phyloP scores from a whole-genome alignment of 2,329 filamentous ascomycete genomes.

The Botrytis deweyae region DNA sequence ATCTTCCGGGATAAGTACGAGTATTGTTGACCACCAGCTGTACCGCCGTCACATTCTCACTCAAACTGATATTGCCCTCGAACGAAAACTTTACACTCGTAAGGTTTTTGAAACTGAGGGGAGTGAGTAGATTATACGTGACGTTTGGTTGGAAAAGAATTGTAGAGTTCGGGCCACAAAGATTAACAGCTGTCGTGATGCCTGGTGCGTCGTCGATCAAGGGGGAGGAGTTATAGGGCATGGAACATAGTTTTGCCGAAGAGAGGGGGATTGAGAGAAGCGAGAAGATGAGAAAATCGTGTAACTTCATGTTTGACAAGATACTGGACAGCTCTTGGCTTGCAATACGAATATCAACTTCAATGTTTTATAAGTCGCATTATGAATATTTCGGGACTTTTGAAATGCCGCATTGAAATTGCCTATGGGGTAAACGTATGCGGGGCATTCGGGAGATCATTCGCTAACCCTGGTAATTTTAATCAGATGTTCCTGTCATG shows the following conservation, averaged over 20 bases:
- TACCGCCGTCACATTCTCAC: slow-evolving; percentile 15
- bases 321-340: neutral
- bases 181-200: neutral
- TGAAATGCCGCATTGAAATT: neutral
- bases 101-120: slow-evolving; percentile 6
- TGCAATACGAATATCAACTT: neutral
- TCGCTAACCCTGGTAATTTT: neutral
- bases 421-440: neutral
- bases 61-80: slow-evolving; percentile 17
- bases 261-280: slow-evolving; percentile 7
- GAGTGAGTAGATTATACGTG: slow-evolving; percentile 13
- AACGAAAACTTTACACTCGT: neutral
- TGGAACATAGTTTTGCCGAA: slow-evolving; percentile 4
- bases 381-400: neutral
- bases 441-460: neutral
- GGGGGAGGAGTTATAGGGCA: slow-evolving; percentile 13
- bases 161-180: neutral
- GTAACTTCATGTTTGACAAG: neutral
- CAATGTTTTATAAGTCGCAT: neutral
- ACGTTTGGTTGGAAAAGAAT: slow-evolving; percentile 10
- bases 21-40: slow-evolving; percentile 17
- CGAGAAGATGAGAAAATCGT: neutral
- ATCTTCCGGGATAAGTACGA: neutral
- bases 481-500: neutral
- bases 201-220: neutral